A percentile compares a stretch with the other conserved stretches of the same genome.
Evolutionary conservation across 768 basidiomycete species (phyloP).

Genomic region (Boletus reticuloceps): DNA sequence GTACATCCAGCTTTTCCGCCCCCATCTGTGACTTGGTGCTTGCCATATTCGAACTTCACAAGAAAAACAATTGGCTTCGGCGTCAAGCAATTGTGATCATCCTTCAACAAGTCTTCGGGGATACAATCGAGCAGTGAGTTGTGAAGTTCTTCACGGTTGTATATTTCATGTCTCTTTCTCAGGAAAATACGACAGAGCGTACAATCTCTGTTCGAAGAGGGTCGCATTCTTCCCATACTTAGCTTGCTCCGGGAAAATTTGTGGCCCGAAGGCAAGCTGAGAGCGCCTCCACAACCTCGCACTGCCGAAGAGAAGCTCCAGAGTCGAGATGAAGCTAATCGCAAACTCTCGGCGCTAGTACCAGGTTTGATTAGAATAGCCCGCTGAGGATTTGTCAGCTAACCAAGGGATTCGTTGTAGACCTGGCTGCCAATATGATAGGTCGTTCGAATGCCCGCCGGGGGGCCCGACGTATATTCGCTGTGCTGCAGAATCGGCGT

Average conservation of each 20-base stretch:
- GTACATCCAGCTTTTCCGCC: slow-evolving; percentile 83
- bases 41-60: slow-evolving; percentile 92
- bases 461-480: slow-evolving; percentile 89
- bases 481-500: slow-evolving; percentile 91
- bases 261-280: slow-evolving; percentile 85
- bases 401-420: slow-evolving; percentile 38
- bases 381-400: not conserved
- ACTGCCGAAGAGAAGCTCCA: slow-evolving; percentile 76
- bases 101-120: slow-evolving; percentile 91
- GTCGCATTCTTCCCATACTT: slow-evolving; percentile 67
- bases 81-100: slow-evolving; percentile 96
- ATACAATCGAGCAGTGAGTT: slow-evolving; percentile 89
- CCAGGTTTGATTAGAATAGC: slow-evolving; percentile 57
- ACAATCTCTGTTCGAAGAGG: slow-evolving; percentile 61
- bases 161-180: slow-evolving; percentile 5
- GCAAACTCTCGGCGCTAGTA: slow-evolving; percentile 86
- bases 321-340: slow-evolving; percentile 84
- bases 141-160: not conserved
- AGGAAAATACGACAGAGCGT: slow-evolving; percentile 88
- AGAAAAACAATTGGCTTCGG: slow-evolving; percentile 95
- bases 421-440: slow-evolving; percentile 96
- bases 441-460: slow-evolving; percentile 94
- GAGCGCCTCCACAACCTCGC: slow-evolving; percentile 57
- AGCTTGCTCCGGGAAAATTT: slow-evolving; percentile 66
- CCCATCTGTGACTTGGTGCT: slow-evolving; percentile 94